Evolutionary conservation across 1,284 basidiomycete species (phyloP).

Genomic region (Marasmius tenuissimus): DNA sequence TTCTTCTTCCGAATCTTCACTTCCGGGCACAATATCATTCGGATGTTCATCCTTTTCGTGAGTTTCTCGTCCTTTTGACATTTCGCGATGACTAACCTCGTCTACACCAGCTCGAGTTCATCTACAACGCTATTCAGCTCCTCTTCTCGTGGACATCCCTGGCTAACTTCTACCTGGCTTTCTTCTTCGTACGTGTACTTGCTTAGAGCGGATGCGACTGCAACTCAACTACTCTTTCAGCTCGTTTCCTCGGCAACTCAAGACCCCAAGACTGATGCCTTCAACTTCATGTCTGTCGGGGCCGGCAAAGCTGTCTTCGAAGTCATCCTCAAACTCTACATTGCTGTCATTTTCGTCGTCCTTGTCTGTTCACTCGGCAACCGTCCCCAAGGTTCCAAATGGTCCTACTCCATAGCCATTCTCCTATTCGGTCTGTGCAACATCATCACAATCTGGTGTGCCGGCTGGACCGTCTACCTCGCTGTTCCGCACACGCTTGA

Average conservation of each 20-base stretch:
- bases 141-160: slow-evolving; percentile 84
- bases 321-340: slow-evolving; percentile 81
- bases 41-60: slow-evolving; percentile 79
- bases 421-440: slow-evolving; percentile 76
- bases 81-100: neutral
- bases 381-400: slow-evolving; percentile 67
- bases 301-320: slow-evolving; percentile 80
- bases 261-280: slow-evolving; percentile 59
- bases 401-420: slow-evolving; percentile 77
- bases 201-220: slow-evolving; percentile 9
- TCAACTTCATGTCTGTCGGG: slow-evolving; percentile 72
- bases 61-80: slow-evolving; percentile 9
- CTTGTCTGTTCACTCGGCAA: slow-evolving; percentile 68
- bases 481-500: slow-evolving; percentile 72
- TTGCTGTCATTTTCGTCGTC: slow-evolving; percentile 73
- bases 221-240: slow-evolving; percentile 32
- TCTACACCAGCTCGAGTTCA: slow-evolving; percentile 63
- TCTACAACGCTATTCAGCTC: slow-evolving; percentile 79
- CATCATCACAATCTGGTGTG: slow-evolving; percentile 83
- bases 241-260: slow-evolving; percentile 78
- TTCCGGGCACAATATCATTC: slow-evolving; percentile 86
- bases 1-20: slow-evolving; percentile 88
- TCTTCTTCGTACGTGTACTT: slow-evolving; percentile 69
- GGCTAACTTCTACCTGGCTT: slow-evolving; percentile 81
- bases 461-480: slow-evolving; percentile 84